A percentile compares a stretch with the other conserved stretches of the same genome.
Conservation (phyloP, 305 asterid genomes). For the Petunia hybrid region DNA sequence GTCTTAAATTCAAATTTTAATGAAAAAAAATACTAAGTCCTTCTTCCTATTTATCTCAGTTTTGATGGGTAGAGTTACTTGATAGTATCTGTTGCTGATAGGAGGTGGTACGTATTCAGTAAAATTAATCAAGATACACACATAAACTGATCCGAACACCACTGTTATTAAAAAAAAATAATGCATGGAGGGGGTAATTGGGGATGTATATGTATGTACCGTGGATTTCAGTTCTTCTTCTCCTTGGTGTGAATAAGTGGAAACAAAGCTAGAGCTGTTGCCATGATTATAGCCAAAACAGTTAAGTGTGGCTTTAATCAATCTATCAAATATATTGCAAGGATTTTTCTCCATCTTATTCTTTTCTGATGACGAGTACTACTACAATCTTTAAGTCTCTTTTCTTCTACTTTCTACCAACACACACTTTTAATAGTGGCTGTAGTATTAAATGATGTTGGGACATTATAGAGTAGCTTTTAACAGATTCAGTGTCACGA, state of each 20-base stretch:
- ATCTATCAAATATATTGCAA: constrained; percentile 7
- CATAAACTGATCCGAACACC: too few relatives aligned
- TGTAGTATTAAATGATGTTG: not conserved
- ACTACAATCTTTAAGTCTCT: too few relatives aligned
- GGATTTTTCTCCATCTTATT: not conserved
- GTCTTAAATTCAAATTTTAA: too few relatives aligned
- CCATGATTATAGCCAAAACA: constrained; percentile 2
- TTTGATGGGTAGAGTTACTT: too few relatives aligned
- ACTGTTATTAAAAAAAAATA: too few relatives aligned
- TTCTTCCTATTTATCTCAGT: too few relatives aligned
- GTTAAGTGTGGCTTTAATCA: constrained; percentile 11
- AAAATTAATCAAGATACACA: too few relatives aligned
- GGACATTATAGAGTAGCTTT: not conserved
- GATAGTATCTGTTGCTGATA: too few relatives aligned
- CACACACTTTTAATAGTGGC: not conserved
- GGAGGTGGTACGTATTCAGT: too few relatives aligned
- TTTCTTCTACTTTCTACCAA: not conserved
- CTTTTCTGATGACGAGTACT: not conserved
- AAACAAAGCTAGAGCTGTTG: not conserved
- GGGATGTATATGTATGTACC: not conserved
- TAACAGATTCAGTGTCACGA: not conserved
- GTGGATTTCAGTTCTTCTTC: not conserved
- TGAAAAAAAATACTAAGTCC: too few relatives aligned
- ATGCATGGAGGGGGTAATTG: too few relatives aligned
- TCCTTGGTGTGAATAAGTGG: not conserved